Evolutionary conservation across 2,329 filamentous ascomycete genomes (phyloP).

Genomic region (Aspergillus phoenicis): DNA sequence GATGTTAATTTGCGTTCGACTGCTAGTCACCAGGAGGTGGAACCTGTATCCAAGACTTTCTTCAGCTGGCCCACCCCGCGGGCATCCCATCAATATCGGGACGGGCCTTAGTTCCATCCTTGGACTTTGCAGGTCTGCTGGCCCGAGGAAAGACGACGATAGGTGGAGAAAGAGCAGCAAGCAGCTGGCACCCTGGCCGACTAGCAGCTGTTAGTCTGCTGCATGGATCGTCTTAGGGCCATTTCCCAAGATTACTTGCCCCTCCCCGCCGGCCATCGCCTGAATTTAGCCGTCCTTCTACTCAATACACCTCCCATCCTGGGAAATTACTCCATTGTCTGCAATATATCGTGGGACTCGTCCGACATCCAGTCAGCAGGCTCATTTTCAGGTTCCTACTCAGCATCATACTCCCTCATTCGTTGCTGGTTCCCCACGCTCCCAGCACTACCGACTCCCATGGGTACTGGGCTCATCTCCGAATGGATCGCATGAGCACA

Average conservation of each 20-base stretch:
- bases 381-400: slow-evolving; percentile 9
- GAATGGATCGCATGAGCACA: slow-evolving; percentile 7
- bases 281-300: slow-evolving; percentile 16
- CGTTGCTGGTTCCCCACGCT: background rate
- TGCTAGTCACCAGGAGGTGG: background rate
- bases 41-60: background rate
- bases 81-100: background rate
- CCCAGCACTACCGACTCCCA: background rate
- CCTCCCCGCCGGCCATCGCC: slow-evolving; percentile 2
- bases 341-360: background rate
- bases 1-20: too few species aligned
- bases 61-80: background rate
- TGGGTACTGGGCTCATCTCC: slow-evolving; percentile 16
- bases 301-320: background rate
- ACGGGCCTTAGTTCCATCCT: background rate
- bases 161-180: slow-evolving; percentile 15
- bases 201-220: background rate
- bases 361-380: background rate
- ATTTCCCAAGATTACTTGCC: background rate
- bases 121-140: slow-evolving; percentile 6
- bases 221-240: slow-evolving; percentile 3
- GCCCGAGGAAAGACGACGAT: slow-evolving; percentile 9
- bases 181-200: background rate
- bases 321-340: slow-evolving; percentile 8
- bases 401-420: background rate